Base-by-base conservation (phyloP, 345 rosid species). In the Euclidium syriacum region DNA sequence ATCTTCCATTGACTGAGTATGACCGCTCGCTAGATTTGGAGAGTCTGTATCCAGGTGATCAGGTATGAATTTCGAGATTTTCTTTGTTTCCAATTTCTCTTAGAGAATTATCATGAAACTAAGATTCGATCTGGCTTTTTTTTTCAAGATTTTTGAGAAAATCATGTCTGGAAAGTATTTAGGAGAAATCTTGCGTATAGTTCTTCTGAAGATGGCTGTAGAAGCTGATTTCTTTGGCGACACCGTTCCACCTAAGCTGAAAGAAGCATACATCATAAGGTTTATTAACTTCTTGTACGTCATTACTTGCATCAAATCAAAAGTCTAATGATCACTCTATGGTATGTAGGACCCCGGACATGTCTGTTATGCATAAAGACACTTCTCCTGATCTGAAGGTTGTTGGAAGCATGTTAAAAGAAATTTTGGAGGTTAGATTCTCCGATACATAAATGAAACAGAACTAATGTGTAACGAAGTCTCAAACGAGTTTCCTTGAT, bases 11-110 rank as follows among this genome's bases (percentile, higher is more conserved):
- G 24, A 81, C 95, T 7, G 89, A 88, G 49, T 88, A 75, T 58
- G 97, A 95, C 75, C 77, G 76, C 15, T 79, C 83, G 0, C 58
- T 95, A 48, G 99, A 95, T 77, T 64, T 60, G 3, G 99, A 83
- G 62, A 85, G 95, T 73, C 78, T 95, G 73, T 86, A 95, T 66
- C 90, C 98, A 0, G 98, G 98, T 54, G 99, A 90, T 52, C 99
- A 95, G 90, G 99, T 88, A 52, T 60, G n/a, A n/a, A n/a, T 26
- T 43, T 10, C n/a, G n/a, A 17, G 40, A 26, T 5, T 1, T n/a
- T 34, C 14, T 18, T 58, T 27, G 18, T 25, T 62, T 64, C 30
- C 12, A 22, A n/a, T n/a, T n/a, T n/a, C n/a, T n/a, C n/a, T n/a
- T n/a, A n/a, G n/a, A n/a, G n/a, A n/a, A n/a, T n/a, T n/a, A n/a